These are phyloP conservation scores for Kluyveromyces aestuarii DNA, from an alignment of 805 yeast genomes.

Conservation along the genomic window DNA sequence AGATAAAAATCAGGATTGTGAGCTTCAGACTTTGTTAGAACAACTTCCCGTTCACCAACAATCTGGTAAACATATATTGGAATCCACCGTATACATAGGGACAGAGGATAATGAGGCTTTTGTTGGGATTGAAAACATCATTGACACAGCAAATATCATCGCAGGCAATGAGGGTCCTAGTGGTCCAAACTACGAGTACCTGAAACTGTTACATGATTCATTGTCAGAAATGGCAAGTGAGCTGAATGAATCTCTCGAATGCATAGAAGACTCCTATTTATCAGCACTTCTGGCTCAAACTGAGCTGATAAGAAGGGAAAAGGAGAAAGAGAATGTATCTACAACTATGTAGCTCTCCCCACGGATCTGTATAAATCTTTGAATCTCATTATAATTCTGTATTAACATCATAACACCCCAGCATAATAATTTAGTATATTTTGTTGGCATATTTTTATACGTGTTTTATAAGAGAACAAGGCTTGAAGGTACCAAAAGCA, in stretches of 20 bases:
- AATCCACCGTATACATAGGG: constrained; percentile 72
- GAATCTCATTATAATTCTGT: background rate
- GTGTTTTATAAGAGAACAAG: background rate
- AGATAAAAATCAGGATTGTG: constrained; percentile 17
- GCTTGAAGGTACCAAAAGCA: background rate
- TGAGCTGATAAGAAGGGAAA: background rate
- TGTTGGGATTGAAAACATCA: constrained; percentile 66
- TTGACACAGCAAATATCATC: constrained; percentile 53
- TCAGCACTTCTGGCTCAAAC: constrained; percentile 1
- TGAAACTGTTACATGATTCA: constrained; percentile 44
- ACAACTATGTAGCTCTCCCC: background rate
- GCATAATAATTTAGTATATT: background rate
- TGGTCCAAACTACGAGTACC: constrained; percentile 70
- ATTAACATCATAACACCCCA: background rate
- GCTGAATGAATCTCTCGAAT: background rate
- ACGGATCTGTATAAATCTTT: background rate
- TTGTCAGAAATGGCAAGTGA: constrained; percentile 25
- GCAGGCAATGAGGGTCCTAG: constrained; percentile 60
- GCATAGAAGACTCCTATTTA: constrained; percentile 1
- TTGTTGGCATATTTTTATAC: background rate
- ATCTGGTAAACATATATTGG: constrained; percentile 36
- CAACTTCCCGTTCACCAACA: constrained; percentile 23
- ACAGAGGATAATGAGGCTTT: constrained; percentile 74
- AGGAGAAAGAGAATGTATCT: background rate
- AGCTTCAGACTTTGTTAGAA: constrained; percentile 15